Conservation (phyloP, 306 rosid genomes). For the Acacia melanoxylon region DNA sequence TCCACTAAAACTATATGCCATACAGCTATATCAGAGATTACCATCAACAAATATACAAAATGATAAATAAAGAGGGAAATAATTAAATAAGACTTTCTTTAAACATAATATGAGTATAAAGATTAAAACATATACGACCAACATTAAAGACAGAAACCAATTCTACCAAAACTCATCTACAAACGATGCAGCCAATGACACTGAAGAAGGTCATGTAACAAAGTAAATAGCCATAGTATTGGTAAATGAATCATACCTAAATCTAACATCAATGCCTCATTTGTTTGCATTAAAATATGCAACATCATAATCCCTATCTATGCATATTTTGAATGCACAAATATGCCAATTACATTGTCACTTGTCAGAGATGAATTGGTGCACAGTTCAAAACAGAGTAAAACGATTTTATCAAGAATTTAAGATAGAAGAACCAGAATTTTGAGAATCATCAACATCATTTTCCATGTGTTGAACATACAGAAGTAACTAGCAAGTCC, state of each 20-base stretch:
- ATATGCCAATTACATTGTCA: not conserved
- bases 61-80: not conserved
- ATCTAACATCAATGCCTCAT: not conserved
- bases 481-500: constrained; percentile 40
- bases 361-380: not conserved
- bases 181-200: constrained; percentile 9
- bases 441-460: constrained; percentile 12
- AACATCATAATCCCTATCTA: not conserved
- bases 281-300: constrained; percentile 12
- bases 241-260: not conserved
- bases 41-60: constrained; percentile 13
- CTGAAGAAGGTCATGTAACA: not conserved
- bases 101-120: not conserved
- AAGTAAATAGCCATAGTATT: not conserved
- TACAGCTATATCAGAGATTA: constrained; percentile 13
- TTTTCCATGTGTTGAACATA: constrained; percentile 29
- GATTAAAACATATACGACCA: constrained; percentile 1
- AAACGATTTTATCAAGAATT: not conserved
- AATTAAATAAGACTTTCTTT: not conserved
- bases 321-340: not conserved
- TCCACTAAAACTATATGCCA: not conserved
- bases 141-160: constrained; percentile 1
- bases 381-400: not conserved
- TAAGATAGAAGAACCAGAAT: not conserved
- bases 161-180: constrained; percentile 2